These are phyloP conservation scores for Angophora floribunda DNA, from an alignment of 345 rosid genomes.

Conservation along the genomic window DNA sequence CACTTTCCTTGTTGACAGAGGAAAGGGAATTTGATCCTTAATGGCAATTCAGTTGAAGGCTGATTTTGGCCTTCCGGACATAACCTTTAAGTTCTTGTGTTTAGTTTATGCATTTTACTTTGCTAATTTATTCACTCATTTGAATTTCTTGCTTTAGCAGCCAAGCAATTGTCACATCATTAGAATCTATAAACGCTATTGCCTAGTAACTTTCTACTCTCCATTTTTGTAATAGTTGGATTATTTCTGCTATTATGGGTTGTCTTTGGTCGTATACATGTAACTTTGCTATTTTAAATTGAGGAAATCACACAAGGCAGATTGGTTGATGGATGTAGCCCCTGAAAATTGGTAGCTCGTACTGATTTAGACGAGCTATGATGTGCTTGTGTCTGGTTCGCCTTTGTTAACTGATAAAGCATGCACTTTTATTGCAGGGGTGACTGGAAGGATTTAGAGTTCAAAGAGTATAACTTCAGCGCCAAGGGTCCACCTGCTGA, in stretches of 20 bases:
- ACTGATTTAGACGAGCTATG: neutral
- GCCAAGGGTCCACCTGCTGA: conserved; percentile 87
- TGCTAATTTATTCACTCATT: neutral
- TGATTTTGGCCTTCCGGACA: neutral
- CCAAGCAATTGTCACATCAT: neutral
- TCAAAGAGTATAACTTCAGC: conserved; percentile 84
- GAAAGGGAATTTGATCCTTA: neutral
- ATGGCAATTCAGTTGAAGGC: neutral
- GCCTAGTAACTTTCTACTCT: neutral
- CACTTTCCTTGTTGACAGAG: neutral
- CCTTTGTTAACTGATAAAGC: neutral
- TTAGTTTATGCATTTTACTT: neutral
- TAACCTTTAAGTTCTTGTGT: neutral
- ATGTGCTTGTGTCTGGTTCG: neutral
- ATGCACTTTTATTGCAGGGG: conserved; percentile 36
- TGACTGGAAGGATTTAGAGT: conserved; percentile 78
- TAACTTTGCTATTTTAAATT: neutral
- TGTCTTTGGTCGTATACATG: neutral
- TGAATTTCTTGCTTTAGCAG: neutral
- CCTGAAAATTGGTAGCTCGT: neutral
- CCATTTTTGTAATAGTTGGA: neutral
- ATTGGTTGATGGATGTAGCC: neutral
- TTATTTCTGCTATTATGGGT: neutral
- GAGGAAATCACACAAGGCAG: neutral
- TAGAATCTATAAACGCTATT: neutral